Conservation (phyloP, 2,329 filamentous ascomycete species). For the Neofusicoccum kwambonambiense region DNA sequence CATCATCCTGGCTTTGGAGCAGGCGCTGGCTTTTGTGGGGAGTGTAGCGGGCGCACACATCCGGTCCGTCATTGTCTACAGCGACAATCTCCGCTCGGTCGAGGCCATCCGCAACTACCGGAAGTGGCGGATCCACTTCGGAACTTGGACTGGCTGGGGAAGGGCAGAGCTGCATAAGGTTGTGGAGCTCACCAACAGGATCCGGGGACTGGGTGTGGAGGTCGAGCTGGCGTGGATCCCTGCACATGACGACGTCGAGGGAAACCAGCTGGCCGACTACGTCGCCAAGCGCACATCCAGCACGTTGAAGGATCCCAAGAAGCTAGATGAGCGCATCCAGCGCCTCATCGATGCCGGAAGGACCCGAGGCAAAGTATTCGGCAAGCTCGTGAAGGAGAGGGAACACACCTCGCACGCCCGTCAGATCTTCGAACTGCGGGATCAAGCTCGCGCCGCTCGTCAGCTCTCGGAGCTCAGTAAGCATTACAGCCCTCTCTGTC, state of each 20-base stretch:
- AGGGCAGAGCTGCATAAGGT: too few relatives aligned
- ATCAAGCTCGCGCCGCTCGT: too few relatives aligned
- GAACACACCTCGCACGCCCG: too few relatives aligned
- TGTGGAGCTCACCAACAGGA: background rate
- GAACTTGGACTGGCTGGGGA: background rate
- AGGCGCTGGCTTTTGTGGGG: background rate
- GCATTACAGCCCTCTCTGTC: too few relatives aligned
- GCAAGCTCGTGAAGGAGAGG: too few relatives aligned
- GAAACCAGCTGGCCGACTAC: background rate
- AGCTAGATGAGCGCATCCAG: background rate
- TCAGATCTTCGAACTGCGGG: too few relatives aligned
- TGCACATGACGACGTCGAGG: background rate
- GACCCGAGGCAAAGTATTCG: too few relatives aligned
- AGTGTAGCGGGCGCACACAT: background rate
- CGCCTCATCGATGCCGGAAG: too few relatives aligned
- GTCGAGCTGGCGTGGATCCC: background rate
- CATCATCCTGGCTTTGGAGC: background rate
- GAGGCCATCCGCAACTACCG: background rate
- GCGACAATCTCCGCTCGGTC: background rate
- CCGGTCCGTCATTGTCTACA: background rate
- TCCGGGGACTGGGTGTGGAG: background rate
- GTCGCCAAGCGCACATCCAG: background rate
- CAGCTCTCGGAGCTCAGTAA: too few relatives aligned
- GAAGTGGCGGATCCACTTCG: background rate
- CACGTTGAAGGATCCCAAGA: background rate